Evolutionary conservation across 305 asterid genomes (phyloP), one percentile per base, ranked within the genome.

Genomic region (Plantago coronopus): DNA sequence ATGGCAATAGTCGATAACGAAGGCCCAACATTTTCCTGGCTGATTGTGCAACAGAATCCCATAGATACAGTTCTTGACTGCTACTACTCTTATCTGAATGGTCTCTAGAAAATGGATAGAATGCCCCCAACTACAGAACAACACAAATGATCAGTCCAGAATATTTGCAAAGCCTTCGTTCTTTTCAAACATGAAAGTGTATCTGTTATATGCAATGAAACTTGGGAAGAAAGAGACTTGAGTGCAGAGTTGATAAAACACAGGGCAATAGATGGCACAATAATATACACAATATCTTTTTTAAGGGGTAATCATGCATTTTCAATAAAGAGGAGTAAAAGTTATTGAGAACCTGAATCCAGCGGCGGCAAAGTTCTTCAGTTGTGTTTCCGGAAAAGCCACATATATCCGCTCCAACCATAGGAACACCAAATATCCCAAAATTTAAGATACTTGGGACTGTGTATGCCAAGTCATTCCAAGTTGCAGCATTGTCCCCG

Each of bases 361-460:
- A 91, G 34, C 98, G 79, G n/a, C 82, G 69, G 59, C 98, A 91
- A 23, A 91, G 95, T 66, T 91, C 98, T 69, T 91, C 95, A 4
- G 79, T 86, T 1, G 98, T 91, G 63, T 83, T 69, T 23, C 76
- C 54, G 5, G 74, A n/a, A 47, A 91, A 88, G 16, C 98, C 98
- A 72, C 96, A 91, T 57, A 91, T 91, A 74, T 91, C 98, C 0
- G 96, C 98, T 50, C 98, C 98, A 49, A 88, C 87, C 98, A 91
- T 86, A 1, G 98, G 96, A 67, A 84, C 69, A 15, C 98, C 98
- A 69, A 88, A 91, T 17, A 91, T 23, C 29, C 98, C 96, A 47
- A 74, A 91, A 64, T 62, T 91, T 71, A 91, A 80, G 34, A 91
- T 79, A 65, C 86, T 53, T 2, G 95, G 87, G 57, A 88, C 83